Evolutionary conservation across 306 rosid genomes (phyloP), one percentile per base, ranked within the genome.

Genomic region (Cicer pinnatifidum): DNA sequence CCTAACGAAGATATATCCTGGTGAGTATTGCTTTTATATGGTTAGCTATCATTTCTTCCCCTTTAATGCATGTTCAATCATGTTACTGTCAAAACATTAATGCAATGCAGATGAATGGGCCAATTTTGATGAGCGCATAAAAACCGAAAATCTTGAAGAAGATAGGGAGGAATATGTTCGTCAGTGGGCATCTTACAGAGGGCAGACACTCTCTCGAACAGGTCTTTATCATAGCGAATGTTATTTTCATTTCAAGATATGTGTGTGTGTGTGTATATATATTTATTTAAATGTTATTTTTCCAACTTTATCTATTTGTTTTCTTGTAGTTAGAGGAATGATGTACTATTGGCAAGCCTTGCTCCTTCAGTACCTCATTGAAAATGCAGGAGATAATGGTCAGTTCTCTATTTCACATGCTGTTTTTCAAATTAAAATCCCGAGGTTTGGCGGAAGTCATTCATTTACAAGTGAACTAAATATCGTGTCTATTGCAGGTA

Each of bases 131-230:
- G 87, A 89, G 16, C 96, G 99, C 59, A 20, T 61, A 48, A 69
- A 62, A 79, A 20, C 0, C 35, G 75, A 20, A 1, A 19, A 71
- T 41, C 4, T 7, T 33, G 81, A 20, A 1, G 78, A 33, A 43
- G 80, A 88, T 3, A 75, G 11, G 78, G 75, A 19, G 17, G 97
- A 91, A 57, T 58, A 28, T 9, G 76, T 1, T 64, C 89, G 97
- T 53, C 85, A 75, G 53, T 94, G 99, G 99, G 99, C 90, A 70
- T 94, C 99, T 82, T 91, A 78, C 81, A 90, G 99, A 75, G 99
- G 93, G 68, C 99, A 94, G 83, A 91, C 99, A 77, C 96, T 94
- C 67, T 88, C 80, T 84, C 89, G 97, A 79, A 94, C 99, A 88
- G 98, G 98, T 90, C 46, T 73, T 81, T 76, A 83, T 82, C 56